phyloP scores from a whole-genome alignment of 495 filamentous ascomycete species.

The Xylaria palmicola region DNA sequence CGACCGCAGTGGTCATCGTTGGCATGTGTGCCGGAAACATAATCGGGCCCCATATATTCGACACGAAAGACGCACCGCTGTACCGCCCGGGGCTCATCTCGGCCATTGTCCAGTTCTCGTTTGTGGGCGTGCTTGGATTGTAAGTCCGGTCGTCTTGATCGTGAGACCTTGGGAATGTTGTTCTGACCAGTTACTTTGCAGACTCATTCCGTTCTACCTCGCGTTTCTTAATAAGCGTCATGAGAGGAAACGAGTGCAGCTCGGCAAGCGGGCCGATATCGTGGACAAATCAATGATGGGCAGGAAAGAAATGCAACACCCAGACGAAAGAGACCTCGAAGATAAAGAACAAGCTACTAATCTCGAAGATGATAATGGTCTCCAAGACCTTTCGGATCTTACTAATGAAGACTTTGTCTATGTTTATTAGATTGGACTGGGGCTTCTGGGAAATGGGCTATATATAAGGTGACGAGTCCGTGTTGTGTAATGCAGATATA shows the following conservation, averaged over 20 bases:
- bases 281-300: conserved; percentile 43
- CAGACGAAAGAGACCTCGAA: conserved; percentile 47
- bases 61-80: conserved; percentile 57
- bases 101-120: conserved; percentile 44
- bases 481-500: too few relatives aligned
- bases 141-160: conserved; percentile 24
- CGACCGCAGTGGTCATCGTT: conserved; percentile 59
- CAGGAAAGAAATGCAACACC: conserved; percentile 42
- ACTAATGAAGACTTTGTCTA: conserved; percentile 61
- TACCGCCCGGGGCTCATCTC: conserved; percentile 58
- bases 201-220: conserved; percentile 47
- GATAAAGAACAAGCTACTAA: conserved; percentile 32
- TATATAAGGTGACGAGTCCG: too few relatives aligned
- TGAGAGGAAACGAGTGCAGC: conserved; percentile 39
- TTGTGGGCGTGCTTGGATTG: conserved; percentile 36
- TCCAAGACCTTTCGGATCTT: conserved; percentile 54
- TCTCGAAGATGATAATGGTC: conserved; percentile 45
- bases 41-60: conserved; percentile 60
- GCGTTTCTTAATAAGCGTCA: conserved; percentile 49
- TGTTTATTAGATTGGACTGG: conserved; percentile 43
- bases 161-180: neutral
- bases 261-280: conserved; percentile 44
- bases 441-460: too few relatives aligned
- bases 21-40: conserved; percentile 64
- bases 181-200: conserved; percentile 7